These are phyloP conservation scores for Talaromyces liani DNA, from an alignment of 495 filamentous ascomycete species.

Conservation along the genomic window DNA sequence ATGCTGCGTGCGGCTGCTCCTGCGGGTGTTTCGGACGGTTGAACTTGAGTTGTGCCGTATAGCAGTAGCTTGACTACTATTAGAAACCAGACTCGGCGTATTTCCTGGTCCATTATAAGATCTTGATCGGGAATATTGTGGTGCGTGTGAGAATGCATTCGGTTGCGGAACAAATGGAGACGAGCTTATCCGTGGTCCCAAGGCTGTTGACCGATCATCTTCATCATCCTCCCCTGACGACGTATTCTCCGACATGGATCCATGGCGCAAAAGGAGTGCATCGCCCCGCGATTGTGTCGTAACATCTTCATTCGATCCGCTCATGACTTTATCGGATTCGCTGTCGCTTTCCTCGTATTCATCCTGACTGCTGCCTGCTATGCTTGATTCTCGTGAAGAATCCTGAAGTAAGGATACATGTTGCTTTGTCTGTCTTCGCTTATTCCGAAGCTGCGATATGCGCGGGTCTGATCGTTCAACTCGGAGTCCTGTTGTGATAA, in stretches of 20 bases:
- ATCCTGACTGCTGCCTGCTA: slow-evolving; percentile 68
- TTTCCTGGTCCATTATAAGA: slow-evolving; percentile 33
- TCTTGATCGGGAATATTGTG: slow-evolving; percentile 47
- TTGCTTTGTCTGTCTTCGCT: slow-evolving; percentile 49
- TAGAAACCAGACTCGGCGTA: slow-evolving; percentile 32
- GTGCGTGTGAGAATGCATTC: slow-evolving; percentile 84
- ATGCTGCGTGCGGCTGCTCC: slow-evolving; percentile 30
- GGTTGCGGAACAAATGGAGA: slow-evolving; percentile 75
- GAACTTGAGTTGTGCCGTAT: slow-evolving; percentile 31
- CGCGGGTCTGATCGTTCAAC: slow-evolving; percentile 49
- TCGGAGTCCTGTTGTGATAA: slow-evolving; percentile 76
- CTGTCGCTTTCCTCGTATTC: slow-evolving; percentile 85
- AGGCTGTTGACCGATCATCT: slow-evolving; percentile 74
- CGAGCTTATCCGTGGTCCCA: slow-evolving; percentile 55
- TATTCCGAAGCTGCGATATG: slow-evolving; percentile 10
- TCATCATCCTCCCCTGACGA: slow-evolving; percentile 40
- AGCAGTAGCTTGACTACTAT: slow-evolving; percentile 28
- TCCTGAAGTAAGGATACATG: slow-evolving; percentile 44
- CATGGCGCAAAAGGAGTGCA: slow-evolving; percentile 16
- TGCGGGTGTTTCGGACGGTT: slow-evolving; percentile 21
- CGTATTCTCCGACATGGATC: slow-evolving; percentile 18
- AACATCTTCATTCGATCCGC: slow-evolving; percentile 76
- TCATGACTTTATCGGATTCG: slow-evolving; percentile 75
- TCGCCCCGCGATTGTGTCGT: slow-evolving; percentile 20
- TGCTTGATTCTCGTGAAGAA: slow-evolving; percentile 27